Base-by-base conservation (phyloP, 179 eudicot species). In the Amaranthus tricolor region DNA sequence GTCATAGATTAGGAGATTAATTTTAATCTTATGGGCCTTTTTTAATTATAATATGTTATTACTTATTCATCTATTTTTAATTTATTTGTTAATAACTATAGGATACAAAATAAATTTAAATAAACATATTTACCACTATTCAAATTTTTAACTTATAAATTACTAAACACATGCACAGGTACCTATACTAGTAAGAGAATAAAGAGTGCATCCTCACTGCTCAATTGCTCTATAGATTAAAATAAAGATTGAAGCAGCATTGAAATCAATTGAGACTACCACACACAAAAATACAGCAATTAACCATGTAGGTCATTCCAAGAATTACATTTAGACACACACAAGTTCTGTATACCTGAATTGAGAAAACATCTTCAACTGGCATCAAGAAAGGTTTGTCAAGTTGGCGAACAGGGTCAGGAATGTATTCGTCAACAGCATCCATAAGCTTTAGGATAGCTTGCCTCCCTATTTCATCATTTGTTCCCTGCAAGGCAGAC, bases 331-430 rank as follows among this genome's bases (percentile, higher is more conserved):
- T 48, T 72, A 31, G 40, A 31, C 50, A 63, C n/a, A 5, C 43
- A 47, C 24, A 49, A 68, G 60, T 48, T 54, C 6, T 0, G 11
- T 24, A 19, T 79, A 92, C 97, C 96, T 89, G 94, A 80, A 93
- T 93, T 14, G 98, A 91, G 75, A 93, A 93, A 74, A 85, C 91
- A 83, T 91, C 98, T 82, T 93, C 98, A 53, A 91, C 81, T 14
- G 98, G 98, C 96, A 93, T 86, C 81, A 96, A 77, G 88, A 96
- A 93, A 81, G 90, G 86, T 63, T 93, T 91, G 81, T 96, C 99
- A 78, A 93, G 94, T 78, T 82, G 87, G 52, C 98, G 96, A 66
- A 88, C 89, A 62, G 99, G 98, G 57, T 93, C 97, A 58, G 98
- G 96, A 77, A 96, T 93, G 80, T 95, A 93, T 55, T 87, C 88